A percentile compares a stretch with the other conserved stretches of the same genome.
Evolutionary conservation across 352 stramenopile species (phyloP).

Genomic region (Phytophthora pistaciae): DNA sequence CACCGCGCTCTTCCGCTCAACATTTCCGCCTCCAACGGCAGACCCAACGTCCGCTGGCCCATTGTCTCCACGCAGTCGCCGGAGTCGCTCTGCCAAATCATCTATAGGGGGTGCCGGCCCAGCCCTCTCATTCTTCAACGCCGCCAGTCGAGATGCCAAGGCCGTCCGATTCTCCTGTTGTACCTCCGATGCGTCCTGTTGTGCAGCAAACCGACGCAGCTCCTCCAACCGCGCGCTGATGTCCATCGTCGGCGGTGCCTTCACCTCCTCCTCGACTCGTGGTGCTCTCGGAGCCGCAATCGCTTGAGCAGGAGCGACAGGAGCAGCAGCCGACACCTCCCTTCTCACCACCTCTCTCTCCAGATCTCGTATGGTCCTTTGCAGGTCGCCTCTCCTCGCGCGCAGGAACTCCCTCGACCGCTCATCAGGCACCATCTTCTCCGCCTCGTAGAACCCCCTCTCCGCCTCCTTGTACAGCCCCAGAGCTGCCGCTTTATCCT

Average conservation of each 20-base stretch:
- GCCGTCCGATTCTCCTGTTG: constrained; percentile 22
- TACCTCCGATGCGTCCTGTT: constrained; percentile 20
- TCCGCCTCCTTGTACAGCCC: constrained; percentile 46
- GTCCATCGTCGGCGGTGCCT: constrained; percentile 20
- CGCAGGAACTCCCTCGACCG: constrained; percentile 48
- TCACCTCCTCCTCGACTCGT: background rate
- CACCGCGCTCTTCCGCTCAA: constrained; percentile 31
- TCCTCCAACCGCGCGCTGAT: constrained; percentile 50
- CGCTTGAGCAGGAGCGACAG: background rate
- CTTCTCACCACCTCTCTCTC: constrained; percentile 2
- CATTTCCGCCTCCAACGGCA: background rate
- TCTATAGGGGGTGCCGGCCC: constrained; percentile 26
- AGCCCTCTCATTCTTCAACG: constrained; percentile 54
- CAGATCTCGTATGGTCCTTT: constrained; percentile 38
- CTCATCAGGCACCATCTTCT: constrained; percentile 44
- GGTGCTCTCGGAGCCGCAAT: background rate
- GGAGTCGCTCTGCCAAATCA: constrained; percentile 50
- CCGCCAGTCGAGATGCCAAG: constrained; percentile 52
- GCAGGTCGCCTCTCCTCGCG: constrained; percentile 40
- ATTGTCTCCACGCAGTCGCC: constrained; percentile 38
- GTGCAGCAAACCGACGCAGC: constrained; percentile 48
- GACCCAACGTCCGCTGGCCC: background rate
- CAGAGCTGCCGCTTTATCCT: constrained; percentile 20
- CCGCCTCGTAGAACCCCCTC: constrained; percentile 41
- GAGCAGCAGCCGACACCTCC: background rate